Evolutionary conservation across 306 rosid genomes (phyloP), one percentile per base, ranked within the genome.

Genomic region (Fragaria iinumae): DNA sequence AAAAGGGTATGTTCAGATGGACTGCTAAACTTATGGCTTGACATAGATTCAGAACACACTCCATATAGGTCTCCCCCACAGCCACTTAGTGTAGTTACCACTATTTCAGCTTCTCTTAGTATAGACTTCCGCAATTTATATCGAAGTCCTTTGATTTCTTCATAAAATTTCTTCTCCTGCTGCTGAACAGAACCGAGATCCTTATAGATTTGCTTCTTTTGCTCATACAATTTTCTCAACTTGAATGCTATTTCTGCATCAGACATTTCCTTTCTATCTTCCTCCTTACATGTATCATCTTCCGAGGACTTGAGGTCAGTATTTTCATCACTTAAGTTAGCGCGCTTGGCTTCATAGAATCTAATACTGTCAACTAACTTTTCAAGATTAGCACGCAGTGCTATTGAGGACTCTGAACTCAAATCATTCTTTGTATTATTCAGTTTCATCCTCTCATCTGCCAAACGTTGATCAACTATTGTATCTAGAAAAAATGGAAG

Each of bases 11-110:
- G 85, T 81, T 95, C 97, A 75, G 96, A 86, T 76, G 96, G 90
- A 81, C 83, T 88, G 43, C 97, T 85, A 86, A 89, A 89, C 84
- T 89, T 95, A 83, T 89, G 86, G 83, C 84, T 73, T 67, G 86
- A 79, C 82, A 89, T 84, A 71, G 93, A 85, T 83, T 94, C 98
- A 1, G 95, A 89, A 90, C 98, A 92, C 64, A 92, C 92, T 68
- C 88, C 95, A 76, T 90, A 92, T 55, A 92, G 96, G 74, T 92
- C 97, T 76, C 96, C 98, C 48, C 97, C 97, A 68, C 88, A 92
- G 70, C 97, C 98, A 82, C 98, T 95, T 80, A 95, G 85, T 50
- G 98, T 95, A 76, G 97, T 83, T 63, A 95, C 90, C 80, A 95
- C 97, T 75, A 90, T 86, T 85, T 90, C 93, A 79, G 97, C 96